phyloP scores from a whole-genome alignment of 305 asterid genomes.

The Vinca major region DNA sequence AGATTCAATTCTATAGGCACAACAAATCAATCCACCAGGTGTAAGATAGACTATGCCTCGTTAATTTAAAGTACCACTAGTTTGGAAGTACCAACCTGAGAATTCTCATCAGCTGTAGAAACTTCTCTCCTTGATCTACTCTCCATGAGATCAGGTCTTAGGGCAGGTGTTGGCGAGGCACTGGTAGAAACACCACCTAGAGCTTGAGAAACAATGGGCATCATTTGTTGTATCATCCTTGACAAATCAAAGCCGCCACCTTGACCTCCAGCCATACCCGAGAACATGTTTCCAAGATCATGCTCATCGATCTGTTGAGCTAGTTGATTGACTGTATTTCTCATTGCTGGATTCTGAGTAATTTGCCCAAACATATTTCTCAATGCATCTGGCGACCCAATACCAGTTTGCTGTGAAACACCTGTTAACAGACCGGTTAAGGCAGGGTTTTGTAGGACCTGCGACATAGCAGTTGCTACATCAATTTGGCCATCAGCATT shows the following conservation, averaged over 20 bases:
- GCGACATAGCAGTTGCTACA: slow-evolving; percentile 53
- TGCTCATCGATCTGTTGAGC: slow-evolving; percentile 75
- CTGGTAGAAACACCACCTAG: slow-evolving; percentile 47
- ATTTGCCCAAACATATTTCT: slow-evolving; percentile 65
- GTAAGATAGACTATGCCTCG: not conserved
- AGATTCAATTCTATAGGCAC: too few relatives aligned
- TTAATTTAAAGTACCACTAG: not conserved
- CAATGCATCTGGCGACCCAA: slow-evolving; percentile 69
- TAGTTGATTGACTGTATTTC: slow-evolving; percentile 64
- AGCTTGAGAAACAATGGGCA: slow-evolving; percentile 87
- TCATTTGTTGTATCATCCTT: slow-evolving; percentile 84
- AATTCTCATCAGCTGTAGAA: slow-evolving; percentile 18
- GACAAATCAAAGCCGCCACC: slow-evolving; percentile 78
- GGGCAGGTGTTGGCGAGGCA: slow-evolving; percentile 24
- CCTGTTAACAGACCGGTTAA: slow-evolving; percentile 61
- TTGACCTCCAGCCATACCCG: slow-evolving; percentile 43
- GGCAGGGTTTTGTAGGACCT: slow-evolving; percentile 62
- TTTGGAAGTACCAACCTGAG: slow-evolving; percentile 41
- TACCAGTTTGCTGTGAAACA: slow-evolving; percentile 78
- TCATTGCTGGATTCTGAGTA: slow-evolving; percentile 73
- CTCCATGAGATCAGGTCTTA: slow-evolving; percentile 20
- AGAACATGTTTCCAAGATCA: slow-evolving; percentile 64
- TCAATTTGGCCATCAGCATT: slow-evolving; percentile 33
- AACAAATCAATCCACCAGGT: not conserved
- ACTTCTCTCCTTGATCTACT: slow-evolving; percentile 27